Evolutionary conservation across 805 yeast genomes (phyloP).

Genomic region (Candida palmyrensis): DNA sequence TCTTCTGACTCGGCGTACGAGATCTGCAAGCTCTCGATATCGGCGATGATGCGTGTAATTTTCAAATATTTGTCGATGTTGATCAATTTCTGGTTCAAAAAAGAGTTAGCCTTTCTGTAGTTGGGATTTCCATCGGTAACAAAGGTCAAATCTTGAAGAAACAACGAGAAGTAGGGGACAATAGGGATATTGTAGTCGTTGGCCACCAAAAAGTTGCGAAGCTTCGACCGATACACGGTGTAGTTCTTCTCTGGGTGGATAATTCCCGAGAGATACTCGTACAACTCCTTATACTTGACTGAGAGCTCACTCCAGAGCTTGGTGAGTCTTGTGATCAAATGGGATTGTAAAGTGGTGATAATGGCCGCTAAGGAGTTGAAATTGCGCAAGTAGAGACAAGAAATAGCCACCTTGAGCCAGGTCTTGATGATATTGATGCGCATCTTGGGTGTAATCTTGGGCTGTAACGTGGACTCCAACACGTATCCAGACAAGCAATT

Average conservation of each 20-base stretch:
- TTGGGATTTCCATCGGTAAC: slow-evolving; percentile 79
- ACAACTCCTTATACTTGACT: slow-evolving; percentile 56
- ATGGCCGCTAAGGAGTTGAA: slow-evolving; percentile 78
- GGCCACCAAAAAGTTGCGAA: slow-evolving; percentile 48
- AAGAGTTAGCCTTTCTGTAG: slow-evolving; percentile 54
- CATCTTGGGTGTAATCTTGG: slow-evolving; percentile 41
- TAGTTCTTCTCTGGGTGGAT: slow-evolving; percentile 75
- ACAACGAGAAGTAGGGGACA: slow-evolving; percentile 72
- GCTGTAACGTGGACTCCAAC: slow-evolving; percentile 60
- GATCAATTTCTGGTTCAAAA: slow-evolving; percentile 54
- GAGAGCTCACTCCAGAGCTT: slow-evolving; percentile 55
- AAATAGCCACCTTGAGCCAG: slow-evolving; percentile 72
- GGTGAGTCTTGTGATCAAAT: slow-evolving; percentile 58
- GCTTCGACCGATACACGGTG: slow-evolving; percentile 58
- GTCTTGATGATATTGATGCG: slow-evolving; percentile 53
- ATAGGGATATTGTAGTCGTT: slow-evolving; percentile 53
- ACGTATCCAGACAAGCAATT: slow-evolving; percentile 70
- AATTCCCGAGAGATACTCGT: slow-evolving; percentile 58
- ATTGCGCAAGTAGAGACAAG: slow-evolving; percentile 68
- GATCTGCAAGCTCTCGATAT: slow-evolving; percentile 63
- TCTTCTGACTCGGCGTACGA: slow-evolving; percentile 35
- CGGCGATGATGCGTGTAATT: slow-evolving; percentile 60
- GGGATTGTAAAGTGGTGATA: slow-evolving; percentile 71
- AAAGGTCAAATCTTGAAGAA: slow-evolving; percentile 74
- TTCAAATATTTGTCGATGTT: slow-evolving; percentile 72